Percentiles rank a stretch among this genome's conserved stretches.
phyloP scores from a whole-genome alignment of 345 rosid genomes.

The Aurinia saxatilis region DNA sequence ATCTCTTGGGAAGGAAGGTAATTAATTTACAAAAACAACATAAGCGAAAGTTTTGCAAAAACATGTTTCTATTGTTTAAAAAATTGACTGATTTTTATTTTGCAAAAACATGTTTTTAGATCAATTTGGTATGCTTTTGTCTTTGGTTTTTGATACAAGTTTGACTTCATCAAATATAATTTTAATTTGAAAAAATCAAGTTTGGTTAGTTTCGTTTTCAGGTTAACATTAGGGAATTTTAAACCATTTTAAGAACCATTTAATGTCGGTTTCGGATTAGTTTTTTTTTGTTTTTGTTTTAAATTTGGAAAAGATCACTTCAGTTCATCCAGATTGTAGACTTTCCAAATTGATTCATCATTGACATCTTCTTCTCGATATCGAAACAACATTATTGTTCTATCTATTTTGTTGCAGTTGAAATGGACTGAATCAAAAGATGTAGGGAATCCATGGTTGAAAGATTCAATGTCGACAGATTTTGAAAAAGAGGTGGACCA shows the following conservation, averaged over 20 bases:
- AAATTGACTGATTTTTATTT: too few relatives aligned
- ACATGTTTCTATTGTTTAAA: too few relatives aligned
- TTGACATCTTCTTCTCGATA: not conserved
- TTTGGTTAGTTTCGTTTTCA: not conserved
- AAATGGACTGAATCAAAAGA: not conserved
- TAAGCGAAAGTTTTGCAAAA: too few relatives aligned
- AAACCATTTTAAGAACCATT: too few relatives aligned
- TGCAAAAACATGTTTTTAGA: too few relatives aligned
- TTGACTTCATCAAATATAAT: not conserved
- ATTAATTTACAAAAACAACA: not conserved
- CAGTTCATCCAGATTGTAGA: not conserved
- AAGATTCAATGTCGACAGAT: not conserved
- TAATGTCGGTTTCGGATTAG: too few relatives aligned
- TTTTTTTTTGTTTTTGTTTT: too few relatives aligned
- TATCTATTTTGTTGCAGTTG: not conserved
- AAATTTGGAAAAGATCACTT: not conserved
- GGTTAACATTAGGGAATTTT: too few relatives aligned
- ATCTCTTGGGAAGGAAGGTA: slow-evolving; percentile 23
- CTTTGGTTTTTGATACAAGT: too few relatives aligned
- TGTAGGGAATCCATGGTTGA: not conserved
- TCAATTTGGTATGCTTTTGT: not conserved
- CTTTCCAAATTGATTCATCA: not conserved
- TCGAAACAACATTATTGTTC: not conserved
- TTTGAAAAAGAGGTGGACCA: slow-evolving; percentile 11
- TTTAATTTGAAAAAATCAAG: too few relatives aligned